These are phyloP conservation scores for Phenoliferia sp. DNA, from an alignment of 1,284 basidiomycete genomes.

Conservation along the genomic window DNA sequence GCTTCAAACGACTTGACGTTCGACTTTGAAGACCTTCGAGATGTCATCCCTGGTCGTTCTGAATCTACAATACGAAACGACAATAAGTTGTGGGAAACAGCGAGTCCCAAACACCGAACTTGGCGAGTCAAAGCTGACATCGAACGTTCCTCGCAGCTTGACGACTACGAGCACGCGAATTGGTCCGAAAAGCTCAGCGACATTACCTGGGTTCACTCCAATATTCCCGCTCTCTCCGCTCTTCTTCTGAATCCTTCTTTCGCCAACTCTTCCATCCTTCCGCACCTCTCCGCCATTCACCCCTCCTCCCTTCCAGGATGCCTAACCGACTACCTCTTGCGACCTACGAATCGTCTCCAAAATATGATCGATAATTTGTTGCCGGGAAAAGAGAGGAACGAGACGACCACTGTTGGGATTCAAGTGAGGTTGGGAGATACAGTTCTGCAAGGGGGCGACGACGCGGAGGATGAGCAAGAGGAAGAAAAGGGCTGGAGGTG, in stretches of 20 bases:
- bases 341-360: neutral
- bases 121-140: neutral
- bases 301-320: neutral
- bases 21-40: neutral
- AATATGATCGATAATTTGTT: neutral
- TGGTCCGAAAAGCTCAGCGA: neutral
- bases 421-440: neutral
- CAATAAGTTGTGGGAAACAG: neutral
- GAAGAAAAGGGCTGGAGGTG: neutral
- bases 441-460: neutral
- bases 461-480: neutral
- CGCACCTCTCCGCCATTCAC: neutral
- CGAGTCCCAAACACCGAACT: neutral
- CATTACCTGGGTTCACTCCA: neutral
- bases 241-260: neutral
- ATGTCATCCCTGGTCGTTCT: neutral
- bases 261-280: neutral
- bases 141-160: neutral
- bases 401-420: neutral
- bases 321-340: neutral
- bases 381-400: neutral
- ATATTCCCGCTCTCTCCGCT: neutral
- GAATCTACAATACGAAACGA: neutral
- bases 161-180: neutral
- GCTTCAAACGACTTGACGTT: neutral